Evolutionary conservation across 2,329 filamentous ascomycete species (phyloP), one percentile per base, ranked within the genome.

Genomic region (Endoconidiophora polonica): DNA sequence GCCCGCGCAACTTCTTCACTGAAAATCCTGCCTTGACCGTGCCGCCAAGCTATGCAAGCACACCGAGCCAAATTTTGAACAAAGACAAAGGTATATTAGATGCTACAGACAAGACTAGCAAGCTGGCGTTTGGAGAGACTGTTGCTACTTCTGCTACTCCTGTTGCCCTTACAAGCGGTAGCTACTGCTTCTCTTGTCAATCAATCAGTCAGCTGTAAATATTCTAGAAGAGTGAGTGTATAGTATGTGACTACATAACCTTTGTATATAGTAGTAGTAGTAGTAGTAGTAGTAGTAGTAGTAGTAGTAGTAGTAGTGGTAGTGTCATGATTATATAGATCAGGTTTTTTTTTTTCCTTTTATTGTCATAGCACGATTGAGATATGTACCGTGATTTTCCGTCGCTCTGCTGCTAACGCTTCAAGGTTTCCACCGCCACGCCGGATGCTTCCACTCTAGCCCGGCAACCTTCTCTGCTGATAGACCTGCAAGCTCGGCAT

Each of bases 1-100:
- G 85, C 29, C 86, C 86, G 2, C 69, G 86, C 40, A 81, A 93
- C 67, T 93, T 93, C 73, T 94, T 93, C 65, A 66, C 72, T 20
- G 73, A 76, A 57, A 93, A 90, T 61, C 86, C 86, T 2, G 82
- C 77, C 49, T 68, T 93, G 62, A 84, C 93, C 62, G 82, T 93
- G 14, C 82, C 83, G 50, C 84, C 86, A 0, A 83, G 76, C 58
- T 90, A 79, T 62, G 76, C 75, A 40, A 76, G 73, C 56, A 82
- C 81, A 24, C 85, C 86, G 1, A 85, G 77, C 57, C 79, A 86
- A 62, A 67, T 83, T 4, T 69, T 68, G 12, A 68, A 69, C 23
- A 65, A 66, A 1, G 61, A 57, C 47, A 57, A 58, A 54, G 70
- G 68, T 1, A 64, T 71, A 36, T 60, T 73, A 12, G 70, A 69